Evolutionary conservation across 176 grass and related monocot genomes (phyloP).

Genomic region (Eremochloa ophiuroides): DNA sequence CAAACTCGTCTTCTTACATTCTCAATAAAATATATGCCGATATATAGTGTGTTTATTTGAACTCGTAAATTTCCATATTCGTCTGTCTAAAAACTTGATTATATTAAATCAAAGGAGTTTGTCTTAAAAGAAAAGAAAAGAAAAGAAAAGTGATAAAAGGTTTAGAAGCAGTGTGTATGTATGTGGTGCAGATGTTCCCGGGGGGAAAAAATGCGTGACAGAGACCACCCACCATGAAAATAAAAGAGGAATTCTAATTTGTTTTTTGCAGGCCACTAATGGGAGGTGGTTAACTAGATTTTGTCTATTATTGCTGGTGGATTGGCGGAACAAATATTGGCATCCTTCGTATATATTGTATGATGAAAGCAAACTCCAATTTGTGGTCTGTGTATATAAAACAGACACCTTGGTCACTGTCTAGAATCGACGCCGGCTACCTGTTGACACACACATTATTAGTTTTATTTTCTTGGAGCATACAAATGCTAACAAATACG

Average conservation of each 20-base stretch:
- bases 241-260: background rate
- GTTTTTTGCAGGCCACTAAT: background rate
- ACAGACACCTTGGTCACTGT: too few relatives aligned
- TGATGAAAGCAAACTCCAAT: slow-evolving; percentile 26
- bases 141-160: background rate
- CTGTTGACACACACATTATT: too few relatives aligned
- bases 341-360: background rate
- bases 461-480: too few relatives aligned
- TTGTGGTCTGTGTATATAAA: background rate
- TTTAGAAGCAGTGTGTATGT: background rate
- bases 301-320: background rate
- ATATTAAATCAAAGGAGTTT: background rate
- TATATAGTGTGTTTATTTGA: too few relatives aligned
- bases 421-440: too few relatives aligned
- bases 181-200: too few relatives aligned
- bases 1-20: background rate
- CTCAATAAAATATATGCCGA: background rate
- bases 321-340: background rate
- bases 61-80: too few relatives aligned
- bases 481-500: too few relatives aligned
- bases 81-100: background rate
- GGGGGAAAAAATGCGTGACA: background rate
- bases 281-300: background rate
- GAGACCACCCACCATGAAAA: background rate
- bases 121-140: background rate